Evolutionary conservation across 306 rosid genomes (phyloP).

Genomic region (Medicago arabica): DNA sequence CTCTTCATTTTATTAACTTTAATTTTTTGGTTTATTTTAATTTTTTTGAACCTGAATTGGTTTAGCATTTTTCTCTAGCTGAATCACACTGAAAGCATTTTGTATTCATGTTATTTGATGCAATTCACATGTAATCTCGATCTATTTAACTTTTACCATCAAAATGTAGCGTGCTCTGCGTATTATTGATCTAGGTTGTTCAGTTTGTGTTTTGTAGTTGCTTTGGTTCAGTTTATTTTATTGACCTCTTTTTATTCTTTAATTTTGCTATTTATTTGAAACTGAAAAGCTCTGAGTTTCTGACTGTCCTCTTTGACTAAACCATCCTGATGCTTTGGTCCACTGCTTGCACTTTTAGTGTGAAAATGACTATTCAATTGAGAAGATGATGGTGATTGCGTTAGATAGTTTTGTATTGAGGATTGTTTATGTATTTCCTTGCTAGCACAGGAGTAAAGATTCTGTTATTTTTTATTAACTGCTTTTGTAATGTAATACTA

Average conservation of each 20-base stretch:
- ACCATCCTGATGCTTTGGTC: conserved; percentile 9
- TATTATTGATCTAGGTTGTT: conserved; percentile 38
- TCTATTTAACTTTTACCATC: neutral
- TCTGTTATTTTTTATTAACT: conserved; percentile 14
- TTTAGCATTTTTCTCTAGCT: conserved; percentile 41
- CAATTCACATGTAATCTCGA: neutral
- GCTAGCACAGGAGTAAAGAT: conserved; percentile 4
- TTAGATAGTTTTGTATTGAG: neutral
- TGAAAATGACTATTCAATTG: neutral
- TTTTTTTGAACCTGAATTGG: conserved; percentile 24
- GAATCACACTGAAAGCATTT: conserved; percentile 17
- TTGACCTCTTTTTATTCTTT: conserved; percentile 16
- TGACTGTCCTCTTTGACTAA: conserved; percentile 42
- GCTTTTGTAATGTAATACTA: conserved; percentile 11
- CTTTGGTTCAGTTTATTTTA: conserved; percentile 36
- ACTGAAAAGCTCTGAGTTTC: conserved; percentile 31
- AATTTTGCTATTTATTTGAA: neutral
- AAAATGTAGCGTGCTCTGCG: neutral
- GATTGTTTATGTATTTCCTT: conserved; percentile 19
- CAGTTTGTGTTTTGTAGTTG: neutral
- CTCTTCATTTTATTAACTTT: conserved; percentile 41
- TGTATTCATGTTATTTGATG: neutral
- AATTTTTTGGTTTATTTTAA: neutral
- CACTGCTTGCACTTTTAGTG: conserved; percentile 13
- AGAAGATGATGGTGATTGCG: neutral